Base-by-base conservation (phyloP, 2,329 filamentous ascomycete species). In the Exophiala sp. region DNA sequence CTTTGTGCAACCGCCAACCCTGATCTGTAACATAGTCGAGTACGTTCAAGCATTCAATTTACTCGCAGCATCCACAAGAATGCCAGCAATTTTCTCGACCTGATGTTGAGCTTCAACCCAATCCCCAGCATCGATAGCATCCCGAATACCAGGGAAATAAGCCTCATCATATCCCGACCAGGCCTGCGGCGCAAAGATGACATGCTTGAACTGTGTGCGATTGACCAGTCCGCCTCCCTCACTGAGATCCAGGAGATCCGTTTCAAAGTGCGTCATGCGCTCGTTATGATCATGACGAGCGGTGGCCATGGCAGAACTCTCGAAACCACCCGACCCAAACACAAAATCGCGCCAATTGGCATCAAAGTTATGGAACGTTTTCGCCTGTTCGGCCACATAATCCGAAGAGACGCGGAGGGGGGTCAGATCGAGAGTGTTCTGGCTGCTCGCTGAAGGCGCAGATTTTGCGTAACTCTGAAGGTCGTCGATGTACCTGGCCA, bases 131-230 rank as follows among this genome's bases (percentile, higher is more conserved):
- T 88, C 82, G 38, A 96, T 77, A 7, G 87, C 85, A 65, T 96
- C 91, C 52, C 89, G 80, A 52, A 96, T 87, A n/a, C 86, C 86
- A 0, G 92, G 92, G 72, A 95, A 95, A 58, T 82, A 82, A 0
- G 81, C 81, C 52, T 81, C 80, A 32, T 87, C 81, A 61, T 86
- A 81, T 35, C 80, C 83, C 33, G 85, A 85, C 86, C 89, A 91
- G 2, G 83, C 75, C 65, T 89, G 83, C 0, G 94, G 94, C 1
- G 88, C 92, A 68, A 91, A 95, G 52, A 99, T 75, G 66, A 95
- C 81, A 71, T 96, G 94, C 71, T 95, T 96, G 78, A 91, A 99
- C 72, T 97, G 94, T 4, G 88, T 88, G 60, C 92, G 85, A 63
- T 89, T 89, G 36, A 46, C 49, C 16, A 62, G 46, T 1, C 61